These are phyloP conservation scores for Populus hybrid DNA, from an alignment of 441 rosid genomes.

Conservation along the genomic window DNA sequence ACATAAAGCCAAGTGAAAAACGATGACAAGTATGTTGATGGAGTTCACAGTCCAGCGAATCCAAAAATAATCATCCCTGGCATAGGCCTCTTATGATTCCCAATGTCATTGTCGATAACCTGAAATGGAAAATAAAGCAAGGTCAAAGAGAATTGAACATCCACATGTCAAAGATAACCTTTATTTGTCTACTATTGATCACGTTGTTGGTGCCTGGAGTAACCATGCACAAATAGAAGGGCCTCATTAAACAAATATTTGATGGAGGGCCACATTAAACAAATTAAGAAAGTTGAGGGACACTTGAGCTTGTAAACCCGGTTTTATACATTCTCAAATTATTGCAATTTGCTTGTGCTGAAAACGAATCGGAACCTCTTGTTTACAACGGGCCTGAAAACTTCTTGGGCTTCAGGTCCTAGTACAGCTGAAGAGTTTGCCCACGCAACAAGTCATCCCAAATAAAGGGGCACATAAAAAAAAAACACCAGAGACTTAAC, in stretches of 20 bases:
- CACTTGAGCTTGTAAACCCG: not conserved
- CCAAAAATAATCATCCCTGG: conserved; percentile 60
- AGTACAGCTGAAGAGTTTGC: not conserved
- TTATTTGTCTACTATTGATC: conserved; percentile 72
- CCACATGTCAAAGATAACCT: conserved; percentile 28
- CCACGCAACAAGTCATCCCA: not conserved
- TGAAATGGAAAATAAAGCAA: conserved; percentile 26
- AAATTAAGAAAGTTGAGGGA: not conserved
- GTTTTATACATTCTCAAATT: not conserved
- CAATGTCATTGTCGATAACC: conserved; percentile 77
- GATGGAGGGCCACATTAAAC: too few relatives aligned
- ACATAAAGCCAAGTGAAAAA: conserved; percentile 12
- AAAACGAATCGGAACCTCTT: too few relatives aligned
- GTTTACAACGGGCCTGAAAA: not conserved
- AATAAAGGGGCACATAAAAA: not conserved
- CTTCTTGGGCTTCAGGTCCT: not conserved
- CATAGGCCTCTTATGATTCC: conserved; percentile 85
- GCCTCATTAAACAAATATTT: not conserved
- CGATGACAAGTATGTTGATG: conserved; percentile 8
- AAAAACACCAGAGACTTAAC: not conserved
- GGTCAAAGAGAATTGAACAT: not conserved
- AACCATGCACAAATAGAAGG: not conserved
- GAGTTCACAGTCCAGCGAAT: conserved; percentile 44
- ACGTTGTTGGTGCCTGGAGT: conserved; percentile 13
- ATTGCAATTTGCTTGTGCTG: too few relatives aligned